These are phyloP conservation scores for Urostyla sp. DNA, from an alignment of 73 alveolate species.

Conservation along the genomic window DNA sequence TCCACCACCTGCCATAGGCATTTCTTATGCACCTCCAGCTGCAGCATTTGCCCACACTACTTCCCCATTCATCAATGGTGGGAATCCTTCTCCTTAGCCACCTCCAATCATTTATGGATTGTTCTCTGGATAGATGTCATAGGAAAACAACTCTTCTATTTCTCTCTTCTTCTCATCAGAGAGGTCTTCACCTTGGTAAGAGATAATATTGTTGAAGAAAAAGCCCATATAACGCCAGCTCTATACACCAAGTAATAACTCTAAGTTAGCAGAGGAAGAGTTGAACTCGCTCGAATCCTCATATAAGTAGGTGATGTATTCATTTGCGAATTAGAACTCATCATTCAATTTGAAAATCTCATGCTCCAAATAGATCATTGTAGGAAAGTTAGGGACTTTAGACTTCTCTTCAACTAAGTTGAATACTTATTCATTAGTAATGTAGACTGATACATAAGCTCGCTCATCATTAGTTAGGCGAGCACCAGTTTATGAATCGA, in stretches of 20 bases:
- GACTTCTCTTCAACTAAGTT: constrained; percentile 15
- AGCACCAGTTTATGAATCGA: too few species aligned
- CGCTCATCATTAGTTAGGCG: too few species aligned
- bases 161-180: constrained; percentile 1
- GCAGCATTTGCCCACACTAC: background rate
- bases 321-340: too few species aligned
- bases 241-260: constrained; percentile 15
- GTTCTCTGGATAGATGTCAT: too few species aligned
- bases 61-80: background rate
- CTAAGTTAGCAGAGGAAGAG: constrained; percentile 7
- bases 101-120: too few species aligned
- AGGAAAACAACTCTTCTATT: too few species aligned
- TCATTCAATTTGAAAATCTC: too few species aligned
- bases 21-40: background rate
- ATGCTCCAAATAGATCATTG: constrained; percentile 38
- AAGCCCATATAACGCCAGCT: constrained; percentile 25
- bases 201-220: background rate
- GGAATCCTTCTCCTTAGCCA: too few species aligned
- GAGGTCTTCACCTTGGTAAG: background rate
- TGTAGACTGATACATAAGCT: constrained; percentile 31
- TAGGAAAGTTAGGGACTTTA: constrained; percentile 14
- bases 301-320: too few species aligned
- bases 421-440: constrained; percentile 53
- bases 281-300: too few species aligned
- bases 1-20: background rate